Evolutionary conservation across 331 rosid species (phyloP).

Genomic region (Dryas integrifolia): DNA sequence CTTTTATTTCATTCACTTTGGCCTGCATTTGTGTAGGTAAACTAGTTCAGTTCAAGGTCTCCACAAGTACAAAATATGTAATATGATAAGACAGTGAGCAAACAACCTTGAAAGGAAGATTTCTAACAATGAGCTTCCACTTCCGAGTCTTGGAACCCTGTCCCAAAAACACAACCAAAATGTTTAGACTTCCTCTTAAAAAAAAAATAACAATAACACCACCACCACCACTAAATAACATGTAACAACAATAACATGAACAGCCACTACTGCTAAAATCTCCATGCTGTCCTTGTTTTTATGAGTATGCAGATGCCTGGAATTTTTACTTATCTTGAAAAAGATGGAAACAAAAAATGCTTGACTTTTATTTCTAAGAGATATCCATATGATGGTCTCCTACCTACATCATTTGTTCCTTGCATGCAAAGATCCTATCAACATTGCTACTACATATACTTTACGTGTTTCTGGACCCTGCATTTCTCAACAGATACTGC

Average conservation of each 20-base stretch:
- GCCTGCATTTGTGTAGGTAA: constrained; percentile 56
- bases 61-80: constrained; percentile 16
- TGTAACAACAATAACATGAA: neutral
- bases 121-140: constrained; percentile 90
- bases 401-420: neutral
- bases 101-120: constrained; percentile 90
- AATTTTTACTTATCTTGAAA: neutral
- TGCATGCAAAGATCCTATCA: neutral
- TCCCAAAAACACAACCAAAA: constrained; percentile 21
- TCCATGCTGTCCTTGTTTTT: neutral
- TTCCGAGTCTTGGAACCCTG: constrained; percentile 95
- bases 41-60: constrained; percentile 29
- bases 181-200: constrained; percentile 9
- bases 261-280: neutral
- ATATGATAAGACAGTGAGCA: constrained; percentile 12
- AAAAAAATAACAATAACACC: neutral
- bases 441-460: neutral
- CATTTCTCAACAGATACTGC: neutral
- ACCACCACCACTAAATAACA: neutral
- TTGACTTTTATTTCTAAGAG: neutral
- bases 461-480: neutral
- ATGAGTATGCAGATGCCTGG: neutral
- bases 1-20: constrained; percentile 53
- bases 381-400: neutral
- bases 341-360: neutral